Evolutionary conservation across 2,329 filamentous ascomycete genomes (phyloP).

Genomic region (Myriangium duriaei): DNA sequence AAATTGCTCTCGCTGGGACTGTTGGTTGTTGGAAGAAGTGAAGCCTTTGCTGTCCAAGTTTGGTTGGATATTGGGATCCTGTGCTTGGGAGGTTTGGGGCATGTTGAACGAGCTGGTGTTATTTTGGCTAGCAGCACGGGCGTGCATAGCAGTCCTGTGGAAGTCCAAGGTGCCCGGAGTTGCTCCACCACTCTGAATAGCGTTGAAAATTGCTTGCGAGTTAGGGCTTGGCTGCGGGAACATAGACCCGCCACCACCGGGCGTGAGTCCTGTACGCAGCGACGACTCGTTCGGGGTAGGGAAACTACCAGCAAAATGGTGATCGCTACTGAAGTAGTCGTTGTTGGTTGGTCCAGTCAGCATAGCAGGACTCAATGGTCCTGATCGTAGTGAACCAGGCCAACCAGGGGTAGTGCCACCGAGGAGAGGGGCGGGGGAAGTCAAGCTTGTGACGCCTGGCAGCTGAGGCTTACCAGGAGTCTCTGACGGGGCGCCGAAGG

Average conservation of each 20-base stretch:
- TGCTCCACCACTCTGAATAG: conserved; percentile 65
- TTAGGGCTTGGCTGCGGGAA: conserved; percentile 86
- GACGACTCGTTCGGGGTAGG: conserved; percentile 96
- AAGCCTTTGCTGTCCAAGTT: conserved; percentile 14
- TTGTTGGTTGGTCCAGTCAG: conserved; percentile 74
- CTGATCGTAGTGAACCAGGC: conserved; percentile 77
- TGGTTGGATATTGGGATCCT: conserved; percentile 26
- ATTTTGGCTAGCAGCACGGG: conserved; percentile 45
- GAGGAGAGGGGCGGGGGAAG: conserved; percentile 73
- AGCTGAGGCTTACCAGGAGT: conserved; percentile 72
- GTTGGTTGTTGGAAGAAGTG: conserved; percentile 15
- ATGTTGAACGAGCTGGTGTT: conserved; percentile 26
- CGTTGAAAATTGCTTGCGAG: conserved; percentile 69
- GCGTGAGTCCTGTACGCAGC: conserved; percentile 78
- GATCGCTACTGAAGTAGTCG: conserved; percentile 64
- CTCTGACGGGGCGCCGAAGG: conserved; percentile 63
- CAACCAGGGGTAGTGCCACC: conserved; percentile 67
- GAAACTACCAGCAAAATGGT: conserved; percentile 70
- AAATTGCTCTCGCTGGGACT: conserved; percentile 49
- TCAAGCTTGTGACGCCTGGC: conserved; percentile 79
- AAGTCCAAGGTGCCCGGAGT: conserved; percentile 91
- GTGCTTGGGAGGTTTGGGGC: conserved; percentile 32
- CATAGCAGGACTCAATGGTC: conserved; percentile 94
- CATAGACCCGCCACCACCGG: conserved; percentile 92
- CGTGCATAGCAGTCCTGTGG: conserved; percentile 79